These are phyloP conservation scores for Solanum hybrid DNA, from an alignment of 305 asterid species.

Conservation along the genomic window DNA sequence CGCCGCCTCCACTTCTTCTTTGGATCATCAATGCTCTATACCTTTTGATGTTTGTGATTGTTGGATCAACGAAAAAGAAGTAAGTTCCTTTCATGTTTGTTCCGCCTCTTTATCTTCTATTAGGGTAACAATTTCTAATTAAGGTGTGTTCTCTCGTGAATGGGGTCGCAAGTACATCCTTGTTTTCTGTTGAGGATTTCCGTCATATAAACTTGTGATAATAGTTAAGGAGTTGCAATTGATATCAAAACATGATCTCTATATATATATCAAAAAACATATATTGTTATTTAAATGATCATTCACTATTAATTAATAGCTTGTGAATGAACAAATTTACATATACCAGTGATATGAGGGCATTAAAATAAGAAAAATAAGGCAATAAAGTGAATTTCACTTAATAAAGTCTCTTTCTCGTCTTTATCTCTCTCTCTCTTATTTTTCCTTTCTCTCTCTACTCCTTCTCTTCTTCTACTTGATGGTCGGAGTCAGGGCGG, in stretches of 20 bases:
- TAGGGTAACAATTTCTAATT: no score
- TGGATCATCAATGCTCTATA: background rate
- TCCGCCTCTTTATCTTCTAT: no score
- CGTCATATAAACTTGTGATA: no score
- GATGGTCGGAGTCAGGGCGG: background rate
- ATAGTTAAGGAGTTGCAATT: background rate
- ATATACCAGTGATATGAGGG: background rate
- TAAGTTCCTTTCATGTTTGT: background rate
- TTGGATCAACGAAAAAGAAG: background rate
- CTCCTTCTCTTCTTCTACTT: background rate
- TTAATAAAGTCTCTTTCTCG: background rate
- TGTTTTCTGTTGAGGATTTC: background rate
- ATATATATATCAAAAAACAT: no score
- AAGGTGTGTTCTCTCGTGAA: background rate
- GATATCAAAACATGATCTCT: background rate
- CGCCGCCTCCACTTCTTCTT: background rate
- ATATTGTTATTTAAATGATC: background rate
- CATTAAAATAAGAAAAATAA: background rate
- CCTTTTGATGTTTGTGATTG: background rate
- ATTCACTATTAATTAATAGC: background rate
- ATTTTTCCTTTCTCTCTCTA: background rate
- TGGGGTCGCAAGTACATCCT: background rate
- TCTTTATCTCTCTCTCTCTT: background rate
- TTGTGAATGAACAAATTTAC: background rate
- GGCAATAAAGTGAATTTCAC: background rate